phyloP scores from a whole-genome alignment of 495 filamentous ascomycete species.

The Articulospora tetracladia region DNA sequence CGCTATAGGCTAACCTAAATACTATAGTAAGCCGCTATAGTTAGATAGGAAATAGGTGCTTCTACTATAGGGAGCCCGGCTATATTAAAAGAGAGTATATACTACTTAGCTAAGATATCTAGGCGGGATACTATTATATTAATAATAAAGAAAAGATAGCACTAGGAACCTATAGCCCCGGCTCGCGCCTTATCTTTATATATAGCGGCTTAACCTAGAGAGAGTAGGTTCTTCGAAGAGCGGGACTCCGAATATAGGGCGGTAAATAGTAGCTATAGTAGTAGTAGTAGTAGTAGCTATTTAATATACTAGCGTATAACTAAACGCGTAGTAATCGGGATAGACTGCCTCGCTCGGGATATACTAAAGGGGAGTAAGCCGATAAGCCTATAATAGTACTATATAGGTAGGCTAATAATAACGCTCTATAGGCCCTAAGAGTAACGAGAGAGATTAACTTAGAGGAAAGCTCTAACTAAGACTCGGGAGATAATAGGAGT shows the following conservation, averaged over 20 bases:
- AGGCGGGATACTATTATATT: background rate
- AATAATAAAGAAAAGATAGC: background rate
- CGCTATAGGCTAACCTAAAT: too few species aligned
- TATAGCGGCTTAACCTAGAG: too few species aligned
- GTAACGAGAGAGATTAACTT: background rate
- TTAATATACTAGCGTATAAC: too few species aligned
- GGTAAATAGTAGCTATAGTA: too few species aligned
- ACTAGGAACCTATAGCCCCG: background rate
- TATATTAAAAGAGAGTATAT: background rate
- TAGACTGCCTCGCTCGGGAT: too few species aligned
- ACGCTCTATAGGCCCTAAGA: too few species aligned
- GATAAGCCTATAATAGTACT: background rate
- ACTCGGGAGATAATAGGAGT: too few species aligned
- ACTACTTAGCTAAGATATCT: background rate
- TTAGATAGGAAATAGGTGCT: background rate
- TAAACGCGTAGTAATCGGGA: too few species aligned
- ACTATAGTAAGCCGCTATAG: background rate
- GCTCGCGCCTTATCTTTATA: background rate
- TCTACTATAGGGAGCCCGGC: background rate
- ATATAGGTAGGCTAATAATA: too few species aligned
- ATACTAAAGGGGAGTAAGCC: too few species aligned
- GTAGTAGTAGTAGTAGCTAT: background rate
- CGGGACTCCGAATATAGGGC: too few species aligned
- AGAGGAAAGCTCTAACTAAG: background rate
- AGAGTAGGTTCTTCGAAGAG: too few species aligned